A percentile compares a stretch with the other conserved stretches of the same genome.
phyloP scores from a whole-genome alignment of 2,329 filamentous ascomycete genomes.

The Aureobasidium sp. region DNA sequence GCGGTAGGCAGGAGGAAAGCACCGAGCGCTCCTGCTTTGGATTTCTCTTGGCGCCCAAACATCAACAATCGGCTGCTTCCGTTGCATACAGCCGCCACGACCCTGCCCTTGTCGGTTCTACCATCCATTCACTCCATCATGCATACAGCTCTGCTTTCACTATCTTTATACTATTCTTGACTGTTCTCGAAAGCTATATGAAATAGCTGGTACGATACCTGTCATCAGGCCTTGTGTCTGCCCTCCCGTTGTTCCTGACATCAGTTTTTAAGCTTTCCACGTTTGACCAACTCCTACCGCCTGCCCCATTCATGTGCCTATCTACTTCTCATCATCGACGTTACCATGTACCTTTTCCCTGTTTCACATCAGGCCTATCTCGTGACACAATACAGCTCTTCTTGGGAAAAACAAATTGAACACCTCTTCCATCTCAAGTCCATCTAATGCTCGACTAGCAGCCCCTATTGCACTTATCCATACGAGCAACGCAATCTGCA shows the following conservation, averaged over 20 bases:
- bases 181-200: background rate
- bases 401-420: no score
- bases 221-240: background rate
- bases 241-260: background rate
- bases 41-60: conserved; percentile 6
- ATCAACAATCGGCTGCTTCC: conserved; percentile 12
- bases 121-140: background rate
- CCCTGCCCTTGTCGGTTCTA: background rate
- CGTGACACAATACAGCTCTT: background rate
- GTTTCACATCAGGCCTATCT: background rate
- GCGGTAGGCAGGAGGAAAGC: conserved; percentile 6
- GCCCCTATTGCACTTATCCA: background rate
- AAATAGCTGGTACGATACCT: background rate
- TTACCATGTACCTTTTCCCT: background rate
- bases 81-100: background rate
- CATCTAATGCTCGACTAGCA: background rate
- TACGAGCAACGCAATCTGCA: background rate
- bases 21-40: background rate
- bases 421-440: no score
- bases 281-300: background rate
- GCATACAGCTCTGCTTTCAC: background rate
- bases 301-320: background rate
- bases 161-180: background rate
- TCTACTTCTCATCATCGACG: background rate
- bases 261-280: background rate